Evolutionary conservation across 495 filamentous ascomycete species (phyloP), one percentile per base, ranked within the genome.

Genomic region (Poronia punctata): DNA sequence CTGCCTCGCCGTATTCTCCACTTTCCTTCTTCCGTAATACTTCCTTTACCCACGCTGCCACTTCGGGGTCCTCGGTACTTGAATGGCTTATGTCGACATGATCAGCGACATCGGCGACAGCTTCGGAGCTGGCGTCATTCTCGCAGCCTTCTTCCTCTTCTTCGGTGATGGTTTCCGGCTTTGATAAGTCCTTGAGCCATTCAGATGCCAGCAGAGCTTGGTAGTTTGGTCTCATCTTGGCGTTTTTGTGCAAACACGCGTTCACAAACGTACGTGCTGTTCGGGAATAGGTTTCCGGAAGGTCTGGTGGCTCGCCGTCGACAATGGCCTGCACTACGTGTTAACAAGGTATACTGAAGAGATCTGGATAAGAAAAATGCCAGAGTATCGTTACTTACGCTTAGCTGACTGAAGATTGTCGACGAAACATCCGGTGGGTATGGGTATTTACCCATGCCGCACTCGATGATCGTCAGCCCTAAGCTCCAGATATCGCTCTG

Each of bases 401-500:
- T 90, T 38, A 99, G 69, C 59, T 99, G 92, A 54, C 87, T 93
- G 72, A 97, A 97, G 36, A 99, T 97, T 50, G 95, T 97, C 59
- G 89, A 89, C 54, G 94, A 99, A 0, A 94, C 95, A 64, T 99
- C 92, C 2, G 92, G 92, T 9, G 92, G 93, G 55, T 99, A 99
- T 3, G 92, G 92, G 57, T 99, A 99, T 47, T 82, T 74, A 14
- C 92, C 92, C 74, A 95, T 79, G 14, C 88, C 90, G 59, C 93
- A 99, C 62, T 99, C 92, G 52, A 99, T 94, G 46, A 99, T 82
- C 26, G 86, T 90, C 48, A 99, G 62, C 20, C 93, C 92, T 50
- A 99, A 66, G 62, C 84, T 92, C 92, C 92, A 99, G 34, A 99
- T 88, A 63, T 99, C 92, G 59, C 86, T 94, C 60, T 97, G 93